Evolutionary conservation across 352 stramenopile genomes (phyloP).

Genomic region (Thalassiosira hispida): DNA sequence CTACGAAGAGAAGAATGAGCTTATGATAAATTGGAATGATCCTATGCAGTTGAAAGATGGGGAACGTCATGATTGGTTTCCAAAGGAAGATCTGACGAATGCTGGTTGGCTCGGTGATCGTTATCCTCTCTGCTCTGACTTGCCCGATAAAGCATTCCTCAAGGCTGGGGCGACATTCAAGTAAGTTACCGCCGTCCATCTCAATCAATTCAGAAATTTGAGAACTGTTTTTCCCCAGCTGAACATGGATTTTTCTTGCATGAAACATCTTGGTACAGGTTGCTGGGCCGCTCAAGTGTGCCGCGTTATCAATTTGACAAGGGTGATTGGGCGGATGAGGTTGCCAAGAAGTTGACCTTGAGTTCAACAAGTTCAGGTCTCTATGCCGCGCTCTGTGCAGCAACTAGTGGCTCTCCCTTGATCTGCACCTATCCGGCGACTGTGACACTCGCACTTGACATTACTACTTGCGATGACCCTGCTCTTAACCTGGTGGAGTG

Average conservation of each 20-base stretch:
- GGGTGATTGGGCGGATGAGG: slow-evolving; percentile 15
- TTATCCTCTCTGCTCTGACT: slow-evolving; percentile 59
- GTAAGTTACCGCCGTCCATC: not conserved
- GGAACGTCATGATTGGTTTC: slow-evolving; percentile 62
- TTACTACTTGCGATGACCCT: slow-evolving; percentile 34
- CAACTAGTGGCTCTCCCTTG: not conserved
- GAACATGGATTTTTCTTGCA: not conserved
- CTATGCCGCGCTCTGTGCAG: slow-evolving; percentile 30
- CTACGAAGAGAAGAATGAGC: slow-evolving; percentile 34
- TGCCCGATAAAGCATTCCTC: slow-evolving; percentile 52
- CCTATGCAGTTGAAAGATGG: slow-evolving; percentile 48
- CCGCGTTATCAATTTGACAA: slow-evolving; percentile 42
- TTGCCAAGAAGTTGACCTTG: too few relatives aligned
- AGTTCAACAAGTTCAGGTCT: slow-evolving; percentile 26
- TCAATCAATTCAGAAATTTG: too few relatives aligned
- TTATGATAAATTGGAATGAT: slow-evolving; percentile 34
- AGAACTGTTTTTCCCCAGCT: too few relatives aligned
- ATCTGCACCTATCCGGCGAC: slow-evolving; percentile 43
- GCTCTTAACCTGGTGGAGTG: too few relatives aligned
- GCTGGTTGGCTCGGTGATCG: slow-evolving; percentile 68
- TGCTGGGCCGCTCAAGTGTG: slow-evolving; percentile 40
- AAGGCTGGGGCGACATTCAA: slow-evolving; percentile 60
- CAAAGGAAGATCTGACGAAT: slow-evolving; percentile 58
- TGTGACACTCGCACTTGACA: slow-evolving; percentile 34
- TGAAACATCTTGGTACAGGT: not conserved